Percentiles rank a stretch among this genome's conserved stretches.
Evolutionary conservation across 805 yeast species (phyloP).

Genomic region (Candida anglica): DNA sequence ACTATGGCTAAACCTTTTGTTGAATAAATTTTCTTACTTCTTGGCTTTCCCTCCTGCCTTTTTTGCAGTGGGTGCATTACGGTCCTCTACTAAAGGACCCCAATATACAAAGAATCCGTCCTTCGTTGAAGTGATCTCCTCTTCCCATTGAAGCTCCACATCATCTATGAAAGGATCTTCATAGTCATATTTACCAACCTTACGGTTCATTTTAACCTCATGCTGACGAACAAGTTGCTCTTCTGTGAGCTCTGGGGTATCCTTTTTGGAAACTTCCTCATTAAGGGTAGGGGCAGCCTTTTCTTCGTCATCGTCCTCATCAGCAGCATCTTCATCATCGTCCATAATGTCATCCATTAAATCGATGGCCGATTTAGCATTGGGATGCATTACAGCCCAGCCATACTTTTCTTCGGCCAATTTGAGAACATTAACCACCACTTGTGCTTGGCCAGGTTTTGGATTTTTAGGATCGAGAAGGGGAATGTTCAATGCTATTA

Average conservation of each 20-base stretch:
- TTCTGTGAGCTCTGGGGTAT: constrained; percentile 27
- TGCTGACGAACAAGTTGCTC: constrained; percentile 43
- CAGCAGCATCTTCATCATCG: constrained; percentile 25
- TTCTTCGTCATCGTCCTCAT: constrained; percentile 19
- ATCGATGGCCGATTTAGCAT: constrained; percentile 54
- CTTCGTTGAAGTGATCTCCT: constrained; percentile 84
- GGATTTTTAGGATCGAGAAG: constrained; percentile 44
- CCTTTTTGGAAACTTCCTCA: constrained; percentile 21
- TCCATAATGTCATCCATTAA: constrained; percentile 37
- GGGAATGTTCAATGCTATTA: constrained; percentile 55
- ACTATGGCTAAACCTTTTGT: too few species aligned
- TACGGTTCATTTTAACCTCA: constrained; percentile 52
- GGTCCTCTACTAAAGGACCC: constrained; percentile 76
- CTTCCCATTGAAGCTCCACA: constrained; percentile 87
- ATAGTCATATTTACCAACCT: constrained; percentile 86
- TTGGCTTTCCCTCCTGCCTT: constrained; percentile 24
- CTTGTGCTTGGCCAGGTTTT: constrained; percentile 55
- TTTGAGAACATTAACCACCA: constrained; percentile 66
- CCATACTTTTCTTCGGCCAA: constrained; percentile 85
- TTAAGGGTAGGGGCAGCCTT: constrained; percentile 28
- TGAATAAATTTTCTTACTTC: constrained; percentile 13
- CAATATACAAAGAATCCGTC: constrained; percentile 95
- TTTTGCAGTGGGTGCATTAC: constrained; percentile 18
- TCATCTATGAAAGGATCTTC: constrained; percentile 97
- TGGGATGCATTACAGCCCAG: constrained; percentile 66